These are phyloP conservation scores for Linnemannia hyalina DNA, from an alignment of 192 early-diverging fungal genomes.

Conservation along the genomic window DNA sequence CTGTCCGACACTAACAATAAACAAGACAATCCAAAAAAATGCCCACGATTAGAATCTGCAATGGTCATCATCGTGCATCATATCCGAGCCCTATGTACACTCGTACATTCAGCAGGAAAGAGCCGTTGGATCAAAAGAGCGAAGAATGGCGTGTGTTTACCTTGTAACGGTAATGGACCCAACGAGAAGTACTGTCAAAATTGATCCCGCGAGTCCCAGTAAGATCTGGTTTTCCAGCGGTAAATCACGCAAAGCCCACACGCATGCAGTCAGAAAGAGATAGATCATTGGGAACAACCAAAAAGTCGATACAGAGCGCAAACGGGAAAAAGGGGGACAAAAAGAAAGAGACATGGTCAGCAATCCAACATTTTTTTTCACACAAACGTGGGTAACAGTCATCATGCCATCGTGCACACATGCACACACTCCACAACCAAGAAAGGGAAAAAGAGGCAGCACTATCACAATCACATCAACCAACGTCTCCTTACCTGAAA, in stretches of 20 bases:
- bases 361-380: neutral
- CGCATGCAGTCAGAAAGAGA: neutral
- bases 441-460: neutral
- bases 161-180: slow-evolving; percentile 40
- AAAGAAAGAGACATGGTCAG: neutral
- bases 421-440: neutral
- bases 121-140: neutral
- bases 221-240: slow-evolving; percentile 25
- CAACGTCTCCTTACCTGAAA: slow-evolving; percentile 23
- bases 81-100: neutral
- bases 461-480: neutral
- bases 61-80: neutral
- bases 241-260: neutral
- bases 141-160: neutral
- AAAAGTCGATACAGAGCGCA: neutral
- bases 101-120: neutral
- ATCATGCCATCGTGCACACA: neutral
- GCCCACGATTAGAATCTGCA: neutral
- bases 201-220: slow-evolving; percentile 19
- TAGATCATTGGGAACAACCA: neutral
- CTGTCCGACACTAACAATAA: slow-evolving; percentile 59
- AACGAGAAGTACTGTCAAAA: slow-evolving; percentile 23
- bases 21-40: neutral
- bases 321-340: neutral
- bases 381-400: neutral